Conservation (phyloP, 257 asterid genomes). For the Solanum chilense region DNA sequence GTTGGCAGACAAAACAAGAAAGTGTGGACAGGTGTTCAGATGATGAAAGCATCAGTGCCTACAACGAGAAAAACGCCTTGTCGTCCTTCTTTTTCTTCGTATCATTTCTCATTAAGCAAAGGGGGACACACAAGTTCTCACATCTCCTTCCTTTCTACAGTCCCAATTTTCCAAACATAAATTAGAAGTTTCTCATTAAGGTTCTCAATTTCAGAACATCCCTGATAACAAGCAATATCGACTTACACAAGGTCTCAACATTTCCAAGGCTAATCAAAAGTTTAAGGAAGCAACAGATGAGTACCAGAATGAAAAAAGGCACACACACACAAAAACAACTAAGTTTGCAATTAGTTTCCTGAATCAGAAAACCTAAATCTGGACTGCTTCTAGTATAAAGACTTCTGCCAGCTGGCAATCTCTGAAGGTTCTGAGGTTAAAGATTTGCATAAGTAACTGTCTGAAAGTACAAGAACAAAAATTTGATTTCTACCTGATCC, state of each 20-base stretch:
- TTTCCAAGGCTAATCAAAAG: neutral
- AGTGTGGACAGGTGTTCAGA: neutral
- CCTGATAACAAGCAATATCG: neutral
- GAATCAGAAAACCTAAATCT: neutral
- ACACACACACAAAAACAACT: neutral
- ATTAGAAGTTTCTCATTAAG: neutral
- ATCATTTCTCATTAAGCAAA: neutral
- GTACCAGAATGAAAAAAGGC: neutral
- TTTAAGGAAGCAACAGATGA: neutral
- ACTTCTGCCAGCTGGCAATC: neutral
- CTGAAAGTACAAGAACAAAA: neutral
- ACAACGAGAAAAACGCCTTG: neutral
- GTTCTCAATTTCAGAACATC: neutral
- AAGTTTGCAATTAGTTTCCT: neutral
- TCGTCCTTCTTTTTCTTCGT: neutral
- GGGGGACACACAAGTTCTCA: neutral
- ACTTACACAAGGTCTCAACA: neutral
- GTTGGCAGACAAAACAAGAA: neutral
- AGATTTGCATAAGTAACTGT: neutral
- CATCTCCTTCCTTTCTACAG: neutral
- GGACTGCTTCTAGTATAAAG: neutral
- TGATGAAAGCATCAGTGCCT: neutral
- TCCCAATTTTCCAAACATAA: neutral
- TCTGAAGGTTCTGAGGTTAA: neutral
- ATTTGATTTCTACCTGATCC: slow-evolving; percentile 60